phyloP scores from a whole-genome alignment of 306 rosid genomes.

The Quercus cerris region DNA sequence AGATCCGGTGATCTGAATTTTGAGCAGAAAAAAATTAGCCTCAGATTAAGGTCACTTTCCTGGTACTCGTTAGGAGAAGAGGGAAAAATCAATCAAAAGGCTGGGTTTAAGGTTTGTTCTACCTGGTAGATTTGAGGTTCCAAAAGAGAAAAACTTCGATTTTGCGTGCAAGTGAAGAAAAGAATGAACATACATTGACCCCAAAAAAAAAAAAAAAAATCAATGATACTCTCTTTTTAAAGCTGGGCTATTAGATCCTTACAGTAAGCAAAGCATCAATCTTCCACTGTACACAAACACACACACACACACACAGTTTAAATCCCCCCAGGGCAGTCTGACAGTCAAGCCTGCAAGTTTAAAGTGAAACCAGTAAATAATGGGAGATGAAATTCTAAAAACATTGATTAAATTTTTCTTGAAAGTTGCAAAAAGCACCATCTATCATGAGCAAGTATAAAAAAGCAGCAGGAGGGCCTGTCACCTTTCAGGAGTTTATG shows the following conservation, averaged over 20 bases:
- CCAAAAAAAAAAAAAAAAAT: no score
- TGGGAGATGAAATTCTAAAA: background rate
- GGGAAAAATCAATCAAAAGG: no score
- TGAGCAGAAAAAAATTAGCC: no score
- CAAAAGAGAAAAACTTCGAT: background rate
- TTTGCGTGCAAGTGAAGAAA: background rate
- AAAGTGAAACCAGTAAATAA: background rate
- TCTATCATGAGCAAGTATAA: background rate
- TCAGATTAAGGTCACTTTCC: no score
- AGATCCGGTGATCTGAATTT: no score
- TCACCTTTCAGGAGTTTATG: constrained; percentile 54
- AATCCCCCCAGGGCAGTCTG: background rate
- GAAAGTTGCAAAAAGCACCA: background rate
- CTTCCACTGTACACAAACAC: background rate
- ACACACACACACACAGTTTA: background rate
- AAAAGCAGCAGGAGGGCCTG: background rate
- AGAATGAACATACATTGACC: background rate
- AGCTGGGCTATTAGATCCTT: background rate
- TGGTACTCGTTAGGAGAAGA: no score
- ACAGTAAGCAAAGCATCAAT: background rate
- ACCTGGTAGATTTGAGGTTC: background rate
- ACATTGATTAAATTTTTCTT: background rate
- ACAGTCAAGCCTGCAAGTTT: background rate
- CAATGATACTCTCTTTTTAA: background rate
- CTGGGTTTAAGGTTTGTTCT: no score